These are phyloP conservation scores for Picea glauca DNA, from an alignment of 75 land plant genomes.

Conservation along the genomic window DNA sequence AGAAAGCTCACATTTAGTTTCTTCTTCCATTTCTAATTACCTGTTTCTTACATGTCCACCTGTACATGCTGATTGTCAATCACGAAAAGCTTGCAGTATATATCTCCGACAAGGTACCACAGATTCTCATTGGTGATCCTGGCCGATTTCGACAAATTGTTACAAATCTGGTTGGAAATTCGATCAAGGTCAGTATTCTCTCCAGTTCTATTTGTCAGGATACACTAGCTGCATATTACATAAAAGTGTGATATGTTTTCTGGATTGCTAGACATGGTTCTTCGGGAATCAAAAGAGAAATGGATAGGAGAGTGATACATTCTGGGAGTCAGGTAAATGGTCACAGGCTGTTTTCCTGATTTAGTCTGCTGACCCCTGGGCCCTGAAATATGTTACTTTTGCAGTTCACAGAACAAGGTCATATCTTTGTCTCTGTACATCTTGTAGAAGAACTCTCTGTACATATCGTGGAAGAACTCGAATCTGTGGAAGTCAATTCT, in stretches of 20 bases:
- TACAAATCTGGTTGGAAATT: constrained; percentile 91
- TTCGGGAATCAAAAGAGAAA: neutral
- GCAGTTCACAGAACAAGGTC: constrained; percentile 92
- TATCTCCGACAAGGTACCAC: constrained; percentile 81
- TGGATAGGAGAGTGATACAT: neutral
- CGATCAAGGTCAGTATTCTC: constrained; percentile 66
- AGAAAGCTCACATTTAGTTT: neutral
- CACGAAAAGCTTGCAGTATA: constrained; percentile 75
- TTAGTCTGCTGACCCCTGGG: neutral
- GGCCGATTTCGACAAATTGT: constrained; percentile 88
- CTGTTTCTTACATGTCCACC: neutral
- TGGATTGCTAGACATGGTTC: neutral
- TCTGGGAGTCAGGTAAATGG: neutral
- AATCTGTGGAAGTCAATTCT: constrained; percentile 27
- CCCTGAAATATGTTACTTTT: constrained; percentile 9
- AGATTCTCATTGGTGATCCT: constrained; percentile 81
- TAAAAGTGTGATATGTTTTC: neutral
- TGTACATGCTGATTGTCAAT: neutral
- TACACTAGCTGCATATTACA: neutral
- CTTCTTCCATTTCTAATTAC: neutral
- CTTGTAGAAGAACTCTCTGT: constrained; percentile 80
- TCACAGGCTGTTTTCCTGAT: neutral
- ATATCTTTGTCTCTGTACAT: constrained; percentile 89
- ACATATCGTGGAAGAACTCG: constrained; percentile 69
- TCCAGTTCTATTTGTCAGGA: no score